These are phyloP conservation scores for Metschnikowia arizonensis DNA, from an alignment of 805 yeast species.

Conservation along the genomic window DNA sequence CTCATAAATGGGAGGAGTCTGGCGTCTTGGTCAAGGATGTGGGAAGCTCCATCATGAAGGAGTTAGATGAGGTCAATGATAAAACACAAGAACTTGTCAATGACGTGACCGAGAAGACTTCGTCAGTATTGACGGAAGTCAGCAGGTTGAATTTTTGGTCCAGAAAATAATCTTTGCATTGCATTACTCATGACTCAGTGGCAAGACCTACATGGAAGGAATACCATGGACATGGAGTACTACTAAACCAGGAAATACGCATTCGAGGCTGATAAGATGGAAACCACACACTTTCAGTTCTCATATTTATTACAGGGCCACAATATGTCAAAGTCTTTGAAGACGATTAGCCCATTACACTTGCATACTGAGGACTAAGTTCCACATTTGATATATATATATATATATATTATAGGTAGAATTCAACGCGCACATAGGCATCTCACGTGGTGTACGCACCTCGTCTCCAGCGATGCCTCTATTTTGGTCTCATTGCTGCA, in stretches of 20 bases:
- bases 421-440: constrained; percentile 3
- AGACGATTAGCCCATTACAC: background rate
- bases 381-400: background rate
- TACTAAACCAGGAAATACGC: background rate
- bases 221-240: background rate
- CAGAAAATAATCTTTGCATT: constrained; percentile 4
- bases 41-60: constrained; percentile 24
- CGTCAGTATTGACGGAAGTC: constrained; percentile 18
- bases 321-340: background rate
- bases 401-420: background rate
- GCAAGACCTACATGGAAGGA: background rate
- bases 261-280: background rate
- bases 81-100: constrained; percentile 16
- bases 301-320: background rate
- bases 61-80: constrained; percentile 25
- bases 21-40: constrained; percentile 36
- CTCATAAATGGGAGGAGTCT: constrained; percentile 41
- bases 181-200: background rate
- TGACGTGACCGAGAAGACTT: constrained; percentile 17
- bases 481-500: background rate
- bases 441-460: constrained; percentile 7
- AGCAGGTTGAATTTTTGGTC: constrained; percentile 18
- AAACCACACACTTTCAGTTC: background rate
- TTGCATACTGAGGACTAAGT: constrained; percentile 3
- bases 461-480: constrained; percentile 4